Evolutionary conservation across 108 stramenopile species (phyloP).

Genomic region (Skeletonema grethae): DNA sequence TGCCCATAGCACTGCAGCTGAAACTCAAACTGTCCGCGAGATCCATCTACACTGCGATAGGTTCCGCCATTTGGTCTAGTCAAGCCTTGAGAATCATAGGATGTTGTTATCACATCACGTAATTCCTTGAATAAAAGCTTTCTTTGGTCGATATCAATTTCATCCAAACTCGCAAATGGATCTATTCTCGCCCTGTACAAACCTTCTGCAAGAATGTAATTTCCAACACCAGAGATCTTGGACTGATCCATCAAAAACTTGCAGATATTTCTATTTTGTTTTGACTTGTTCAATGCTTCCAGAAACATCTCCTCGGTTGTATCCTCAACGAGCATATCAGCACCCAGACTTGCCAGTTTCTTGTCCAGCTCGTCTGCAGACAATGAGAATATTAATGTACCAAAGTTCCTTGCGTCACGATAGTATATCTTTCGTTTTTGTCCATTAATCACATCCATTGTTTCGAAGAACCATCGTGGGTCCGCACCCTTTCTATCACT

Average conservation of each 20-base stretch:
- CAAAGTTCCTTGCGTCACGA: constrained; percentile 81
- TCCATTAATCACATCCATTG: constrained; percentile 37
- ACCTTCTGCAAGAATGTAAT: constrained; percentile 85
- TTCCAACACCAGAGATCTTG: constrained; percentile 59
- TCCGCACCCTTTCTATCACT: constrained; percentile 31
- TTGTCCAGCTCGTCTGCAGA: constrained; percentile 60
- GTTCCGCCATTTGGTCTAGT: constrained; percentile 56
- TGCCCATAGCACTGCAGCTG: constrained; percentile 79
- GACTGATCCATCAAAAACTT: constrained; percentile 88
- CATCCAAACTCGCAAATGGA: constrained; percentile 71
- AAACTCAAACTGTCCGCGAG: constrained; percentile 66
- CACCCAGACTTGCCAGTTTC: constrained; percentile 73
- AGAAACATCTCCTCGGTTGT: constrained; percentile 65
- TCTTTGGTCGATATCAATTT: constrained; percentile 52
- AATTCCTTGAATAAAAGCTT: constrained; percentile 53
- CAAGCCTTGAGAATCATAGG: constrained; percentile 66
- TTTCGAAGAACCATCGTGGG: constrained; percentile 73
- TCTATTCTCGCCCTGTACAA: constrained; percentile 75
- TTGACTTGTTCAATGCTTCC: constrained; percentile 44
- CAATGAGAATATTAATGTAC: constrained; percentile 71
- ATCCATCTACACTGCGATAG: constrained; percentile 54
- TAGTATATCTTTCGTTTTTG: constrained; percentile 50
- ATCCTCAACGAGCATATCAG: constrained; percentile 63
- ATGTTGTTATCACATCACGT: constrained; percentile 49
- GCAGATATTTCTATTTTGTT: constrained; percentile 66